Evolutionary conservation across 1,284 basidiomycete species (phyloP).

Genomic region (Phellopilus nigrolimitatus): DNA sequence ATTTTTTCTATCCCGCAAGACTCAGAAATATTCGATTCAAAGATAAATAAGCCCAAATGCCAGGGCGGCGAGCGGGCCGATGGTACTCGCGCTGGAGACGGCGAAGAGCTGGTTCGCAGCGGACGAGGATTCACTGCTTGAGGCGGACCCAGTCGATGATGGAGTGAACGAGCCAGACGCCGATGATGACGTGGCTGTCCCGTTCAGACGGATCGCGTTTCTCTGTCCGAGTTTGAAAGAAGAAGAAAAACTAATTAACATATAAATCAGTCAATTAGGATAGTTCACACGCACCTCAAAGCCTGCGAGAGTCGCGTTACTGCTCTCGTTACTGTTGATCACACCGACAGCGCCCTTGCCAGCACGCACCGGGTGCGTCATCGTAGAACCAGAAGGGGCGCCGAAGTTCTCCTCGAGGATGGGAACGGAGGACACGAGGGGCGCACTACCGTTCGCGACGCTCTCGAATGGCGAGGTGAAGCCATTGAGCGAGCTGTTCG

Average conservation of each 20-base stretch:
- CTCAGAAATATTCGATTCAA: too few relatives aligned
- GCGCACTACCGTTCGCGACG: constrained; percentile 42
- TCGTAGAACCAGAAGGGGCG: constrained; percentile 60
- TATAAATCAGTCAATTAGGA: constrained; percentile 5
- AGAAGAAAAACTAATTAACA: constrained; percentile 2
- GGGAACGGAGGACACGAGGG: constrained; percentile 41
- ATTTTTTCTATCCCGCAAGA: too few relatives aligned
- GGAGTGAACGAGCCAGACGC: constrained; percentile 11
- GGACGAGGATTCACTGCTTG: constrained; percentile 21
- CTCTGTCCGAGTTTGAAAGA: constrained; percentile 30
- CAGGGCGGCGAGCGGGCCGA: not conserved
- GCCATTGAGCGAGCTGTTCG: constrained; percentile 47
- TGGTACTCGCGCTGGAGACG: not conserved
- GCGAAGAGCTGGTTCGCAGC: constrained; percentile 11
- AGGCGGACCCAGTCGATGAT: constrained; percentile 10
- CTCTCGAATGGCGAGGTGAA: constrained; percentile 51
- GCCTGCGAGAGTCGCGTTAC: constrained; percentile 45
- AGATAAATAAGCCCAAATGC: not conserved
- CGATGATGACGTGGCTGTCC: constrained; percentile 33
- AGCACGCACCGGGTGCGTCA: constrained; percentile 40
- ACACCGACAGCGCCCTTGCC: constrained; percentile 54
- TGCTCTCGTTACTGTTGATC: constrained; percentile 50
- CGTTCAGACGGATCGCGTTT: constrained; percentile 50
- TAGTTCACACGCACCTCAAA: constrained; percentile 39
- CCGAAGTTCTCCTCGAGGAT: constrained; percentile 38